Evolutionary conservation across 1,139 yeast species (phyloP).

Genomic region (Geotrichum cucujoidarum): DNA sequence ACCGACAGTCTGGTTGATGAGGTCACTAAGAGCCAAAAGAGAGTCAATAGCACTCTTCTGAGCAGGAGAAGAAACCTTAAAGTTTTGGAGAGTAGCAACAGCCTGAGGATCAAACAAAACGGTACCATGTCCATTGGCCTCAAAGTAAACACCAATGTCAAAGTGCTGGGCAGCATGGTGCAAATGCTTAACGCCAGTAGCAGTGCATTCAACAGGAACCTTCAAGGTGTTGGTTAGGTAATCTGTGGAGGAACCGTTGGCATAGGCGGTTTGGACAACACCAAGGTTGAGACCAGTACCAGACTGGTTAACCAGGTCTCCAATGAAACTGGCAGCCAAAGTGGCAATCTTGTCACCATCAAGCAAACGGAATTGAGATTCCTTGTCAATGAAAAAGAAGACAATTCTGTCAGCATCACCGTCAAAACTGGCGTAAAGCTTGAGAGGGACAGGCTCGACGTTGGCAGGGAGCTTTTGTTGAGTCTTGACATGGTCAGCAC

Average conservation of each 20-base stretch:
- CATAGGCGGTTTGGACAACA: constrained; percentile 95
- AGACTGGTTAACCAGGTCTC: constrained; percentile 45
- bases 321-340: constrained; percentile 66
- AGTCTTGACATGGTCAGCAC: constrained; percentile 94
- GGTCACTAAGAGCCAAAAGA: constrained; percentile 53
- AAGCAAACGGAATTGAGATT: constrained; percentile 55
- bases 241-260: constrained; percentile 85
- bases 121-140: constrained; percentile 99
- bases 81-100: constrained; percentile 37
- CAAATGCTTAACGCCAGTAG: constrained; percentile 94
- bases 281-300: constrained; percentile 50
- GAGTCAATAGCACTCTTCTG: constrained; percentile 46
- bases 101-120: constrained; percentile 69
- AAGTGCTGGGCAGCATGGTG: constrained; percentile 82
- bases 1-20: constrained; percentile 95
- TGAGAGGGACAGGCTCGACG: constrained; percentile 40
- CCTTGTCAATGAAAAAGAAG: constrained; percentile 60
- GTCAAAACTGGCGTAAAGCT: constrained; percentile 78
- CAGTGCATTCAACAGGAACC: constrained; percentile 81
- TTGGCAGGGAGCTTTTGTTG: constrained; percentile 72
- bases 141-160: constrained; percentile 92
- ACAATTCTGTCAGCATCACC: constrained; percentile 97
- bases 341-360: constrained; percentile 96
- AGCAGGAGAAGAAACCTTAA: constrained; percentile 36
- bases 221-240: constrained; percentile 59